Conservation (phyloP, 2,329 filamentous ascomycete species). For the Fusarium sp. region DNA sequence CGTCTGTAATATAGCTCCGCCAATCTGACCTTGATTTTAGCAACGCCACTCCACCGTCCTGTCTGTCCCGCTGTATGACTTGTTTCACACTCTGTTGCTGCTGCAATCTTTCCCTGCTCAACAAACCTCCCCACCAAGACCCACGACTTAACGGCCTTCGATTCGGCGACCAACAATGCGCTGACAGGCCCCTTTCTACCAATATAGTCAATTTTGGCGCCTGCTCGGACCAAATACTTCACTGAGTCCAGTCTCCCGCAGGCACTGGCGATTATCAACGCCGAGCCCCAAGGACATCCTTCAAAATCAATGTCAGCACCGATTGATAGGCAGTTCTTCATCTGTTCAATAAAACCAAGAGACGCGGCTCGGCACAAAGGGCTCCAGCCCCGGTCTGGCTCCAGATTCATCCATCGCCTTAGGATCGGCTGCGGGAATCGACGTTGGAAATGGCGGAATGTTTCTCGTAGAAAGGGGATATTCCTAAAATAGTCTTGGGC, state of each 20-base stretch:
- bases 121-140: background rate
- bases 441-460: accelerated
- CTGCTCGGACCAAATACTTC: accelerated
- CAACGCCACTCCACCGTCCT: too few relatives aligned
- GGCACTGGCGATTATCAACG: background rate
- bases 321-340: background rate
- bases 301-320: background rate
- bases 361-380: background rate
- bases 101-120: too few relatives aligned
- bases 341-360: background rate
- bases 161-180: background rate
- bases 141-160: accelerated
- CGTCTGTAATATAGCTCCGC: too few relatives aligned
- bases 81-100: too few relatives aligned
- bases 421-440: accelerated
- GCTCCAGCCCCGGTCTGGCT: background rate
- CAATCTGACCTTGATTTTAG: too few relatives aligned
- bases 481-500: accelerated
- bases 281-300: background rate
- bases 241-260: background rate
- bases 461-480: background rate
- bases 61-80: too few relatives aligned
- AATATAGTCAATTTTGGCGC: accelerated
- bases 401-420: background rate
- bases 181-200: accelerated